Evolutionary conservation across 306 rosid species (phyloP).

Genomic region (Quercus aquifolioides): DNA sequence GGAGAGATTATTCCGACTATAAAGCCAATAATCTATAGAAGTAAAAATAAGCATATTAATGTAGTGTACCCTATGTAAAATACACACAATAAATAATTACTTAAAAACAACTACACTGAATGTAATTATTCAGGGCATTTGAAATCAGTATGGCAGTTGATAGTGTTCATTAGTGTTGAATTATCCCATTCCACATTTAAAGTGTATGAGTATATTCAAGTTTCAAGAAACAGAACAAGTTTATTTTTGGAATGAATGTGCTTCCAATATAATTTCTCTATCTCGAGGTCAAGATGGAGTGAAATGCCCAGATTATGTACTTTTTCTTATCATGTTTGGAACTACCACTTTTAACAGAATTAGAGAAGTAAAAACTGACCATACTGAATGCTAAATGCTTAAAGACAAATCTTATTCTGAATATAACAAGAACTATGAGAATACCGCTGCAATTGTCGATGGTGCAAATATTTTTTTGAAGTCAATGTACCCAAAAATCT

Average conservation of each 20-base stretch:
- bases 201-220: background rate
- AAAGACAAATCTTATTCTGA: background rate
- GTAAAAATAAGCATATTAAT: background rate
- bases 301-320: background rate
- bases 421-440: background rate
- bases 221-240: too few relatives aligned
- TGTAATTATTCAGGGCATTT: background rate
- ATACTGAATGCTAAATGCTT: too few relatives aligned
- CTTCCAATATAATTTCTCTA: background rate
- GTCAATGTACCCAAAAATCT: constrained; percentile 18
- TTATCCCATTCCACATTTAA: background rate
- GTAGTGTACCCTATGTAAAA: background rate
- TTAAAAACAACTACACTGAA: background rate
- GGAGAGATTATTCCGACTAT: constrained; percentile 32
- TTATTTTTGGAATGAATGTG: background rate
- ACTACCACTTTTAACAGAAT: too few relatives aligned
- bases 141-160: background rate
- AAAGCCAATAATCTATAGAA: constrained; percentile 36
- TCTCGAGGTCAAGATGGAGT: background rate
- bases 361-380: too few relatives aligned
- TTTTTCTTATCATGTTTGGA: background rate
- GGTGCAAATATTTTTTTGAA: constrained; percentile 32
- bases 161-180: background rate
- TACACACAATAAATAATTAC: background rate
- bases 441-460: constrained; percentile 31